Evolutionary conservation across 2,329 filamentous ascomycete genomes (phyloP), one percentile per base, ranked within the genome.

Genomic region (Grosmannia serpens): DNA sequence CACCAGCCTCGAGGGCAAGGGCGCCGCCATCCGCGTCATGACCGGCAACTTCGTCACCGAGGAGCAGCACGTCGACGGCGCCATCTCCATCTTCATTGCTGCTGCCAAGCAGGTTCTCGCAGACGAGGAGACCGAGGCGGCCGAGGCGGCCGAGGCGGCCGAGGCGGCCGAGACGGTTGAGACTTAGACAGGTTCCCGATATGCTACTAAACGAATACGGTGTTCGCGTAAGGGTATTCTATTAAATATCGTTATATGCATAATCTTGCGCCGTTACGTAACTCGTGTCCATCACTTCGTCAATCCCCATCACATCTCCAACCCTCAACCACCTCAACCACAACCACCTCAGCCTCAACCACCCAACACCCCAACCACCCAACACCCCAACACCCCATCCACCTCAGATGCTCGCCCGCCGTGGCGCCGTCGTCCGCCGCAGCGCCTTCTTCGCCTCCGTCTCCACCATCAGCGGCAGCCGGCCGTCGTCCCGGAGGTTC

Each of bases 1-100:
- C 49, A 87, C 86, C 1, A 81, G 90, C 5, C 78, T 95, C 15
- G 83, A 82, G 10, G 87, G 84, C 44, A 53, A 50, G 1, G 77
- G 84, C 24, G 89, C 89, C 70, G 86, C 87, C 1, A 95, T 97
- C 61, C 79, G 92, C 0, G 83, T 96, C 44, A 86, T 92, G 26
- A 90, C 88, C 59, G 86, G 82, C 0, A 88, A 87, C 65, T 75
- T 81, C 27, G 75, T 82, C 47, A 83, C 86, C 0, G 85, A 92
- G 69, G 85, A 89, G 71, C 81, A 82, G 67, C 87, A 89, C 70
- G 73, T 96, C 4, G 76, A 83, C 61, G 78, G 77, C 61, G 84
- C 91, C 1, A 95, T 95, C 75, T 82, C 88, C 17, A 80, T 89
- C 58, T 69, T 96, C 44, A 83, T 91, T 1, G 72, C 77, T 62